Base-by-base conservation (phyloP, 306 rosid species). In the Delonix regia region DNA sequence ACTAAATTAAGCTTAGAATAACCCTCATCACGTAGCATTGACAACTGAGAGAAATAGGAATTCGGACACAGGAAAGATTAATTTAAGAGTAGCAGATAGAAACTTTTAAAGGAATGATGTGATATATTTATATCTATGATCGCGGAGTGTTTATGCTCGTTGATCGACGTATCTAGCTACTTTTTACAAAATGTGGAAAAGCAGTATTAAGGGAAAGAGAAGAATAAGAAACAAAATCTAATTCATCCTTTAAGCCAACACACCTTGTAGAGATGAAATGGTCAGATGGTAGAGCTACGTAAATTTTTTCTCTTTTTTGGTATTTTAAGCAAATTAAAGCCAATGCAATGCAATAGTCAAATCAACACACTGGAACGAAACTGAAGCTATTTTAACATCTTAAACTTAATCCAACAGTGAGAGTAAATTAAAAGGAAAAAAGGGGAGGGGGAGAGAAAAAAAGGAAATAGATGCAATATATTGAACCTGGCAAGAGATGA, bases 401-500 rank as follows among this genome's bases (percentile, higher is more conserved):
- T 28, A 9, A 66, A 11, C 33, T 64, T 66, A 4, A 66, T 24
- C 66, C 12, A 16, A 67, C 71, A 76, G 48, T 48, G 2, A 24
- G 41, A 5, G 51, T 51, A 22, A 4, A 33, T 30, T 61, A 0
- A 55, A 15, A n/a, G 16, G 55, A 2, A 16, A 49, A 15, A 30
- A 45, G 28, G 6, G 3, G 42, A 16, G 16, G 15, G 9, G 7
- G 3, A 24, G 7, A 10, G 3, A 41, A 0, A 5, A 14, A 65
- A 12, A 4, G 21, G 71, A 21, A 66, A 34, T 42, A 28, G 6
- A 18, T 27, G 27, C 14, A 28, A 39, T 38, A 78, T 12, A 61
- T 59, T 27, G 74, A 34, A 90, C 95, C 95, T 87, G 76, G 86
- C 64, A 62, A 85, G 87, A 66, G 95, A 88, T 27, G 83, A 82